A percentile compares a stretch with the other conserved stretches of the same genome.
phyloP scores from a whole-genome alignment of 2,329 filamentous ascomycete genomes.

The Penicillium sp. region DNA sequence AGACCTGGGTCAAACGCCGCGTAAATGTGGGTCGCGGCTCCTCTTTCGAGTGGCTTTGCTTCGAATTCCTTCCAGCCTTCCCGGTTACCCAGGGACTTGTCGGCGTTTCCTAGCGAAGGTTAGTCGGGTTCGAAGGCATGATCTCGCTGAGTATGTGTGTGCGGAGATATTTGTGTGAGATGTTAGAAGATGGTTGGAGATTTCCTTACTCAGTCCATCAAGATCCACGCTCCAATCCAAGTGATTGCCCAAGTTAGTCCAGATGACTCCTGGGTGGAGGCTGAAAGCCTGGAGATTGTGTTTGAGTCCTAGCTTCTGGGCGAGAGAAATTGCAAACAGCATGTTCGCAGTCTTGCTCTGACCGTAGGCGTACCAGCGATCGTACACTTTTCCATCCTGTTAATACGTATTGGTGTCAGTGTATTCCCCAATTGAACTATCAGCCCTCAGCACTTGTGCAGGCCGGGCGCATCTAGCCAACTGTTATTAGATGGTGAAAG shows the following conservation, averaged over 20 bases:
- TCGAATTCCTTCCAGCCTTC: conserved; percentile 21
- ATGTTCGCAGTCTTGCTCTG: conserved; percentile 52
- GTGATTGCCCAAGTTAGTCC: conserved; percentile 23
- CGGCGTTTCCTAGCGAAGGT: conserved; percentile 2
- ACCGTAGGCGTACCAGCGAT: conserved; percentile 44
- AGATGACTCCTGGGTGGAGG: conserved; percentile 31
- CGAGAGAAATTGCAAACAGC: conserved; percentile 41
- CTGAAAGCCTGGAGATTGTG: conserved; percentile 20
- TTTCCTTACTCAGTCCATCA: conserved; percentile 11
- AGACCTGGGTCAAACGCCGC: conserved; percentile 32
- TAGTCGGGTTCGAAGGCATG: background rate
- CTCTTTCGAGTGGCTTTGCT: conserved; percentile 28
- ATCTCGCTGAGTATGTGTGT: too few relatives aligned
- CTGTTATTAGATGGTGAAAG: too few relatives aligned
- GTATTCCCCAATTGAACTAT: too few relatives aligned
- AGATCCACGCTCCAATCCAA: conserved; percentile 20
- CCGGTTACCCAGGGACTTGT: conserved; percentile 18
- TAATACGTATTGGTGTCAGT: background rate
- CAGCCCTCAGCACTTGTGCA: too few relatives aligned
- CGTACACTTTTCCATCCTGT: conserved; percentile 28
- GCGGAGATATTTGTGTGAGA: too few relatives aligned
- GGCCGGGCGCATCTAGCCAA: too few relatives aligned
- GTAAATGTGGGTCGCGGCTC: conserved; percentile 34
- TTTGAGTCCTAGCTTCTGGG: conserved; percentile 11
- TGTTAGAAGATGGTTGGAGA: background rate